These are phyloP conservation scores for Lepraria neglecta DNA, from an alignment of 495 filamentous ascomycete species.

Conservation along the genomic window DNA sequence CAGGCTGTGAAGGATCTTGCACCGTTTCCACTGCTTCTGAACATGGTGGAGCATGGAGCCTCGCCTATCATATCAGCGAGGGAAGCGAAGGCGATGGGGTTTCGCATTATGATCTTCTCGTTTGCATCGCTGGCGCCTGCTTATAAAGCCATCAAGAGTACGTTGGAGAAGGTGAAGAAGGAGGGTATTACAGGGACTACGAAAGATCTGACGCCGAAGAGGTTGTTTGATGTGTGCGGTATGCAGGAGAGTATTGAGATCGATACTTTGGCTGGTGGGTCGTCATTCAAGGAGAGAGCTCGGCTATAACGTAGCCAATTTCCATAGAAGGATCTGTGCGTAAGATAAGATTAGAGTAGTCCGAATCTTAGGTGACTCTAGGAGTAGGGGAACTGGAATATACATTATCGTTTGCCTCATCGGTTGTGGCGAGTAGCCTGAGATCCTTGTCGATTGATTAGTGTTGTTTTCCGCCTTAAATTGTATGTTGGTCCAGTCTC, in stretches of 20 bases:
- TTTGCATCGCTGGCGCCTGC: constrained; percentile 46
- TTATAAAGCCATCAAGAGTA: constrained; percentile 44
- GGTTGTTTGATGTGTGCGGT: constrained; percentile 52
- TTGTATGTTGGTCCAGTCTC: no score
- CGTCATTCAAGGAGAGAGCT: neutral
- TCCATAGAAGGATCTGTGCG: no score
- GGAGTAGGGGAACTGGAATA: no score
- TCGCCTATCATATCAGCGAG: constrained; percentile 49
- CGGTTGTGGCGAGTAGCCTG: no score
- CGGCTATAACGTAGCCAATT: neutral
- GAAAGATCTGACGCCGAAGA: constrained; percentile 38
- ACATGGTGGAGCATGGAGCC: constrained; percentile 56
- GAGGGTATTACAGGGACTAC: constrained; percentile 43
- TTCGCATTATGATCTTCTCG: constrained; percentile 55
- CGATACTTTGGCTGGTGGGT: constrained; percentile 48
- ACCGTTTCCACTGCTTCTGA: constrained; percentile 53
- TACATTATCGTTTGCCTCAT: no score
- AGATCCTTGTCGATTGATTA: no score
- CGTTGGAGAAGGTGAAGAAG: constrained; percentile 40
- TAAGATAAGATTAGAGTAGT: no score
- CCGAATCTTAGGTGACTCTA: no score
- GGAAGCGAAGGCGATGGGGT: constrained; percentile 55
- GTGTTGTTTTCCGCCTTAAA: no score
- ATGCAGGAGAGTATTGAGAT: constrained; percentile 51
- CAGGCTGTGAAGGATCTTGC: constrained; percentile 49